Evolutionary conservation across 768 basidiomycete genomes (phyloP).

Genomic region (Russula dissimulans): DNA sequence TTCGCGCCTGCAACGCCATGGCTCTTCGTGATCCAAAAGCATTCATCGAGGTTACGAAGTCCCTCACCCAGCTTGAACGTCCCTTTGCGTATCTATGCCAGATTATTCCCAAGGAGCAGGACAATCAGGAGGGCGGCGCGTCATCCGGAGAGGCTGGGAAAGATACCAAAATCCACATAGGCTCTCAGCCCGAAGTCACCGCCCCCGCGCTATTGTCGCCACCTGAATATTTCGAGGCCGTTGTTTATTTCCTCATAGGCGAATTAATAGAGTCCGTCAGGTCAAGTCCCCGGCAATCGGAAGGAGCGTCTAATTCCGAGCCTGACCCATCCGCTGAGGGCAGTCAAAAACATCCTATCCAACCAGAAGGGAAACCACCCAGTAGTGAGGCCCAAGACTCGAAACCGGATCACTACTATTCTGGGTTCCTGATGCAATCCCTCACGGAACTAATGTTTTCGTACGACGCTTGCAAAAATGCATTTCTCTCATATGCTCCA

Average conservation of each 20-base stretch:
- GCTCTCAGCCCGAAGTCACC: conserved; percentile 20
- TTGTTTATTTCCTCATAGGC: conserved; percentile 59
- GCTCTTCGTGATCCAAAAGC: conserved; percentile 70
- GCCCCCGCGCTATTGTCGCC: conserved; percentile 18
- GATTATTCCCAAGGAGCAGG: conserved; percentile 23
- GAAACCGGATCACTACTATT: conserved; percentile 38
- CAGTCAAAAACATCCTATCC: background rate
- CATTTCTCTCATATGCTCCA: conserved; percentile 71
- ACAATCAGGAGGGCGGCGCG: background rate
- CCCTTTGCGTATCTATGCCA: conserved; percentile 36
- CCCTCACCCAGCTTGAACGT: conserved; percentile 61
- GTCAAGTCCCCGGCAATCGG: conserved; percentile 6
- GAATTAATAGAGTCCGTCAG: conserved; percentile 61
- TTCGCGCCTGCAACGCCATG: conserved; percentile 66
- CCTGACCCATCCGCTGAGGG: background rate
- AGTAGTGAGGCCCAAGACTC: conserved; percentile 1
- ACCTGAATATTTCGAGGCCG: conserved; percentile 44
- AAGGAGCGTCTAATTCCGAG: background rate
- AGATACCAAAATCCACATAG: conserved; percentile 16
- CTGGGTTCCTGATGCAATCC: conserved; percentile 83
- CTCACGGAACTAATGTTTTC: conserved; percentile 89
- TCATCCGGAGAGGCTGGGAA: conserved; percentile 16
- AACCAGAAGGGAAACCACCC: background rate
- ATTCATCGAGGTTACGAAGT: conserved; percentile 67
- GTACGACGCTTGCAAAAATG: conserved; percentile 83